Conservation (phyloP, 2,329 filamentous ascomycete species). For the Fusarium duplospermum region DNA sequence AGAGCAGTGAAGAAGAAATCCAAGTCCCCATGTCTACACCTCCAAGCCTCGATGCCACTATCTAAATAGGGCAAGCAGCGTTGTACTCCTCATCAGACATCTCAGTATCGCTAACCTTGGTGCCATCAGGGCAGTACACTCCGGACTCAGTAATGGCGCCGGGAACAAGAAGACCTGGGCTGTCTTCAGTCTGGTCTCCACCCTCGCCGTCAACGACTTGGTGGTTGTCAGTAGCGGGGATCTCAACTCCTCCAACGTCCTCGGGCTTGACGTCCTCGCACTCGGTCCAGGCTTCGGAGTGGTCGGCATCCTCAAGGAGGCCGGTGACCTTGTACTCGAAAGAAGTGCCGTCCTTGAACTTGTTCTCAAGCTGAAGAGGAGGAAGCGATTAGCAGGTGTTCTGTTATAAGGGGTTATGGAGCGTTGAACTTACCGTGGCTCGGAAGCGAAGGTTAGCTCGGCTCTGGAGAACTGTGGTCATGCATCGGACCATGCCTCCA, state of each 20-base stretch:
- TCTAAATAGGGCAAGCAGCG: neutral
- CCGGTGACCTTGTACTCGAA: neutral
- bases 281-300: neutral
- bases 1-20: neutral
- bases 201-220: neutral
- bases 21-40: neutral
- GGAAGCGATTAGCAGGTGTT: neutral
- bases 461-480: neutral
- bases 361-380: neutral
- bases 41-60: neutral
- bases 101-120: neutral
- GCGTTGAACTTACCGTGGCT: neutral
- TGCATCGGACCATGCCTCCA: neutral
- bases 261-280: slow-evolving; percentile 1
- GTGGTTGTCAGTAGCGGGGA: neutral
- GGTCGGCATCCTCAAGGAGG: neutral
- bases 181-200: neutral
- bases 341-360: neutral
- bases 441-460: neutral
- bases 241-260: neutral
- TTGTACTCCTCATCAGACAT: neutral
- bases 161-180: neutral
- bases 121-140: neutral
- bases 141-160: neutral
- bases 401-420: neutral